phyloP scores from a whole-genome alignment of 1,139 yeast species.

The Geotrichum candidum region DNA sequence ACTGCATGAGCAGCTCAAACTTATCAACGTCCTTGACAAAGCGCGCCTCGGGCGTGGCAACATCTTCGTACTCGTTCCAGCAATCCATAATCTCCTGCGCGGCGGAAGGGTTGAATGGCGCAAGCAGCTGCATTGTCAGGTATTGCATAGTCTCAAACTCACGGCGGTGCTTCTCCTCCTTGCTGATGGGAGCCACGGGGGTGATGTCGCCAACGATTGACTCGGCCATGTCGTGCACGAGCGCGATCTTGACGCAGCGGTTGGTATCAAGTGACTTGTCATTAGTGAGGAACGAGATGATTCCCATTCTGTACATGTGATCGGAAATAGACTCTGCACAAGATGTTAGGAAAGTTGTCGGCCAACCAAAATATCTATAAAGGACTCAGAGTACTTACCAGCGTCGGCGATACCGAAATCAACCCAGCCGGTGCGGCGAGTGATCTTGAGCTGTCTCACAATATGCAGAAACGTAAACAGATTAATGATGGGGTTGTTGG shows the following conservation, averaged over 20 bases:
- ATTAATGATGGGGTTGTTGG: constrained; percentile 1
- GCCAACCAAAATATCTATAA: constrained; percentile 13
- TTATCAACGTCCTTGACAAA: constrained; percentile 93
- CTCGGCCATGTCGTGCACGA: constrained; percentile 93
- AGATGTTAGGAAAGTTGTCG: constrained; percentile 1
- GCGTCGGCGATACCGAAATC: constrained; percentile 60
- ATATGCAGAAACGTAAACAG: constrained; percentile 56
- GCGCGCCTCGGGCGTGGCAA: constrained; percentile 73
- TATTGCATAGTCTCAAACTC: constrained; percentile 71
- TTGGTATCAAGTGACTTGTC: constrained; percentile 41
- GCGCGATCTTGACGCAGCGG: constrained; percentile 76
- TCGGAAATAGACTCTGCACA: constrained; percentile 75
- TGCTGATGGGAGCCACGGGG: constrained; percentile 70
- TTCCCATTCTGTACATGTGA: constrained; percentile 95
- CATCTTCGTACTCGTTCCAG: constrained; percentile 90
- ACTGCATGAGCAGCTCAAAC: constrained; percentile 84
- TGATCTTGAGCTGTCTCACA: constrained; percentile 66
- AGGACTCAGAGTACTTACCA: constrained; percentile 22
- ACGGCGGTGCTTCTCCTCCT: constrained; percentile 70
- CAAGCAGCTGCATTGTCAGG: constrained; percentile 46
- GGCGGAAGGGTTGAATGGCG: constrained; percentile 57
- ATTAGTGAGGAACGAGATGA: constrained; percentile 71
- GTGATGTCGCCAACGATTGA: constrained; percentile 91
- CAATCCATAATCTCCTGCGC: constrained; percentile 62
- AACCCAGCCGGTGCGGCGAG: constrained; percentile 91